Evolutionary conservation across 1,284 basidiomycete genomes (phyloP), one percentile per base, ranked within the genome.

Genomic region (Ceraceosorus guamensis): DNA sequence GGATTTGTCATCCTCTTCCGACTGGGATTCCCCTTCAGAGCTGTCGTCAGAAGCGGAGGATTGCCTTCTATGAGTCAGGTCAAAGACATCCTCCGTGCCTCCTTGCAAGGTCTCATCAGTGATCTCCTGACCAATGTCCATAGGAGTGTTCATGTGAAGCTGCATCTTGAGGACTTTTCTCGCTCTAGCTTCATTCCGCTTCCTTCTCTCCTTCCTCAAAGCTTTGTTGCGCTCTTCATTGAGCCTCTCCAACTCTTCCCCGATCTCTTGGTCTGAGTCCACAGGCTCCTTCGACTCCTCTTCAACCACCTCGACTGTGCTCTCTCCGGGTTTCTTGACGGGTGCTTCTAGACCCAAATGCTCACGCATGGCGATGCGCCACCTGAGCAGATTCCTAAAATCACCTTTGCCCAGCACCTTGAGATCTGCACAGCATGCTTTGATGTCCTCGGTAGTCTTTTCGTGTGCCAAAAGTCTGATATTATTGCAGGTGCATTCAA

Each of bases 361-460:
- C 90, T 89, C 78, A 90, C 87, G 52, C 89, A 86, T 46, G 13
- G 63, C 60, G 52, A 67, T 65, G 53, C 73, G 71, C 93, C 95
- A 99, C 79, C 88, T 95, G 61, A 98, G 82, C 58, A 99, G 79
- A 8, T 83, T 78, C 77, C 96, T 96, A 80, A 98, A 99, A 72
- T 99, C 95, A 50, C 91, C 87, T 78, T 96, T 97, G 48, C 95
- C 95, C 37, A 99, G 81, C 4, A 99, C 92, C 77, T 96, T 97
- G 64, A 99, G 81, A 81, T 99, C 95, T 30, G 87, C 83, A 62
- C 87, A 88, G 75, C 89, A 91, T 33, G 83, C 81, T 71, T 85
- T 82, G 63, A 98, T 81, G 60, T 98, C 93, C 0, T 81, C 76
- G 3, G 86, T 88, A 10, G 73, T 76, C 4, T 57, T 56, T 11